A percentile compares a stretch with the other conserved stretches of the same genome.
Evolutionary conservation across 2,329 filamentous ascomycete species (phyloP).

Genomic region (Hypoxylon sp.): DNA sequence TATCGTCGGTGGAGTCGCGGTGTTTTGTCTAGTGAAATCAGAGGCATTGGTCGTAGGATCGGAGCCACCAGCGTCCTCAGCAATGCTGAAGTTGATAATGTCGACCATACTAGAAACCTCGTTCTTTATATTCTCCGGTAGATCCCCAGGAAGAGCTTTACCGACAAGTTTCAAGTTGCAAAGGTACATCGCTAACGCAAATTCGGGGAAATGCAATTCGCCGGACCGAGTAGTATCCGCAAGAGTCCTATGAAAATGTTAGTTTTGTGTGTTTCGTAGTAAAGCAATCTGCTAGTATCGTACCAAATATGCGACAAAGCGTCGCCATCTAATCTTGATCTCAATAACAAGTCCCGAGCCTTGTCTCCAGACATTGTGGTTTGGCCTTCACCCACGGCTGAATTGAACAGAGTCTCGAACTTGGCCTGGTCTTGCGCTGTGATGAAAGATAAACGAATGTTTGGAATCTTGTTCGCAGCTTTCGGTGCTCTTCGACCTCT

Average conservation of each 20-base stretch:
- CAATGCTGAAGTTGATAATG: constrained; percentile 94
- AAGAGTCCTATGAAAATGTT: constrained; percentile 70
- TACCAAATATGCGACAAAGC: constrained; percentile 94
- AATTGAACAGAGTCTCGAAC: constrained; percentile 98
- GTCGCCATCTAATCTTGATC: constrained; percentile 87
- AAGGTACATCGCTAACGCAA: constrained; percentile 97
- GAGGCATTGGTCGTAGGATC: constrained; percentile 70
- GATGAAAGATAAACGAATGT: constrained; percentile 93
- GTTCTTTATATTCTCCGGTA: constrained; percentile 90
- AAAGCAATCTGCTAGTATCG: constrained; percentile 37
- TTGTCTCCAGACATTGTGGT: constrained; percentile 92
- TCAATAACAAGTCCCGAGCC: constrained; percentile 85
- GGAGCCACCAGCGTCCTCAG: constrained; percentile 72
- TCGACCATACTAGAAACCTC: constrained; percentile 99
- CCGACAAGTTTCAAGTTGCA: constrained; percentile 93
- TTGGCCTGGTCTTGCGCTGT: constrained; percentile 94
- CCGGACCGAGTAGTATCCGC: constrained; percentile 96
- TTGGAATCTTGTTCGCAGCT: constrained; percentile 81
- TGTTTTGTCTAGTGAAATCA: constrained; percentile 68
- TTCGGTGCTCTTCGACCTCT: constrained; percentile 59
- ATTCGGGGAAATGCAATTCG: constrained; percentile 96
- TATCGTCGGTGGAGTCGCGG: constrained; percentile 61
- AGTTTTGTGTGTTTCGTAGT: constrained; percentile 29
- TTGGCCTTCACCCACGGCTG: constrained; percentile 83
- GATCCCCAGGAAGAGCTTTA: constrained; percentile 75